A percentile compares a stretch with the other conserved stretches of the same genome.
phyloP scores from a whole-genome alignment of 208 protist species.

The Kentomonas sorsogonicus region DNA sequence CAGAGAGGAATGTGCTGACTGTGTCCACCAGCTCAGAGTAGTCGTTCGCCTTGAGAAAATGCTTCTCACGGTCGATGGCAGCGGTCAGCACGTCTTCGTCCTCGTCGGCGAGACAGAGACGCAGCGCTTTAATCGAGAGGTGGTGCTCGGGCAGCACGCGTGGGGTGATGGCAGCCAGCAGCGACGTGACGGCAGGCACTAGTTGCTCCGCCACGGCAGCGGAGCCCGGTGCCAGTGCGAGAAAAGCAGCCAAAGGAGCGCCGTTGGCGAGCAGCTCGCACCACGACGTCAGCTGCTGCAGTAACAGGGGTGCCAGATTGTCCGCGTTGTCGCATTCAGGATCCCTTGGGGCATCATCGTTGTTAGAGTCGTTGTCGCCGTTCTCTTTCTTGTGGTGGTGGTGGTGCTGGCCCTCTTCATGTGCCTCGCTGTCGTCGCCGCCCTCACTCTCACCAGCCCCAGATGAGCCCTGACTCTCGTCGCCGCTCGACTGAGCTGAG shows the following conservation, averaged over 20 bases:
- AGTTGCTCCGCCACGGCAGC: slow-evolving; percentile 19
- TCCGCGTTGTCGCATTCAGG: slow-evolving; percentile 2
- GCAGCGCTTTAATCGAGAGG: slow-evolving; percentile 71
- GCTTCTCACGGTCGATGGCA: slow-evolving; percentile 49
- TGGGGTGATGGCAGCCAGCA: slow-evolving; percentile 52
- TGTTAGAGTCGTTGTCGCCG: slow-evolving; percentile 4
- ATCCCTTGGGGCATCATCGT: slow-evolving; percentile 16
- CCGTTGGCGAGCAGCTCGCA: slow-evolving; percentile 24
- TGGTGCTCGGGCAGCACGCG: slow-evolving; percentile 66
- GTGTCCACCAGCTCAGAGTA: slow-evolving; percentile 29
- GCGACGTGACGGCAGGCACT: slow-evolving; percentile 23
- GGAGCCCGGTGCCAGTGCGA: slow-evolving; percentile 18
- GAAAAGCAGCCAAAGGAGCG: slow-evolving; percentile 21
- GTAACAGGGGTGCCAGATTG: slow-evolving; percentile 24
- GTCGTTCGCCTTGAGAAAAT: slow-evolving; percentile 38
- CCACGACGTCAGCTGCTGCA: slow-evolving; percentile 33
- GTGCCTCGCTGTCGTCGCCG: slow-evolving; percentile 8
- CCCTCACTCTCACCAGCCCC: not conserved
- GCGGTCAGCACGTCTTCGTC: slow-evolving; percentile 22
- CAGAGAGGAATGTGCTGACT: slow-evolving; percentile 33
- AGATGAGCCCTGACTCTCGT: not conserved
- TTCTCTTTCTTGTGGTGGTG: slow-evolving; percentile 1
- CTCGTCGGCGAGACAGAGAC: slow-evolving; percentile 26
- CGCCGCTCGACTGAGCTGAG: no score
- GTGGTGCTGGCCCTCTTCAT: no score